Conservation (phyloP, 1,284 basidiomycete species). For the Microbotryum saponariae region DNA sequence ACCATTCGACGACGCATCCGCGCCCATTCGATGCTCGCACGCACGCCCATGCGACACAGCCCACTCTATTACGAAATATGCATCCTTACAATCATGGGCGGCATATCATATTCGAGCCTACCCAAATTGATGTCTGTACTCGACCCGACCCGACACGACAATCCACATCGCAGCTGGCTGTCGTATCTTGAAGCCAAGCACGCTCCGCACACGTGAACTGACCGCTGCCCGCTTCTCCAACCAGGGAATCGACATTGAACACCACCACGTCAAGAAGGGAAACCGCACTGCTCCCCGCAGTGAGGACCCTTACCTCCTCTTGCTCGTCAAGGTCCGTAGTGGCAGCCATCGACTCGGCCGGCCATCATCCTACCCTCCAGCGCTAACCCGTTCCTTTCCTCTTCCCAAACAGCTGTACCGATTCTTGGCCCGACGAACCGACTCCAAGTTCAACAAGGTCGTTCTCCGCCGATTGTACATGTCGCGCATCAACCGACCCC, state of each 20-base stretch:
- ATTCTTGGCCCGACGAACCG: constrained; percentile 95
- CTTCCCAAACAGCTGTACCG: constrained; percentile 74
- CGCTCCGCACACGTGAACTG: background rate
- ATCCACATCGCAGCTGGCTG: background rate
- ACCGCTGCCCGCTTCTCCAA: background rate
- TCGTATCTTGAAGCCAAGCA: background rate
- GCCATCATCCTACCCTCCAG: background rate
- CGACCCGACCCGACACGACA: background rate
- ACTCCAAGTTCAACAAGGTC: constrained; percentile 95
- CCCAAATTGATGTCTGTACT: background rate
- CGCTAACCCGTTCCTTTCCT: constrained; percentile 1
- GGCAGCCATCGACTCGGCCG: background rate
- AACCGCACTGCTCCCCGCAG: constrained; percentile 90
- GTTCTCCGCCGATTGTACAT: constrained; percentile 95
- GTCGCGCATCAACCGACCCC: constrained; percentile 95
- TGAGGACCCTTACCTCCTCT: constrained; percentile 97
- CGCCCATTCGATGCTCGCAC: no score
- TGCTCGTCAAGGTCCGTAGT: constrained; percentile 83
- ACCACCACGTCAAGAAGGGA: constrained; percentile 99
- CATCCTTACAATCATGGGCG: no score
- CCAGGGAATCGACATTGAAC: constrained; percentile 94
- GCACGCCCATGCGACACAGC: no score
- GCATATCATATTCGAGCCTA: no score
- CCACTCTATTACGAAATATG: no score
- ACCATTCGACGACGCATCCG: no score